These are phyloP conservation scores for Claviceps citrina DNA, from an alignment of 2,329 filamentous ascomycete species.

Conservation along the genomic window DNA sequence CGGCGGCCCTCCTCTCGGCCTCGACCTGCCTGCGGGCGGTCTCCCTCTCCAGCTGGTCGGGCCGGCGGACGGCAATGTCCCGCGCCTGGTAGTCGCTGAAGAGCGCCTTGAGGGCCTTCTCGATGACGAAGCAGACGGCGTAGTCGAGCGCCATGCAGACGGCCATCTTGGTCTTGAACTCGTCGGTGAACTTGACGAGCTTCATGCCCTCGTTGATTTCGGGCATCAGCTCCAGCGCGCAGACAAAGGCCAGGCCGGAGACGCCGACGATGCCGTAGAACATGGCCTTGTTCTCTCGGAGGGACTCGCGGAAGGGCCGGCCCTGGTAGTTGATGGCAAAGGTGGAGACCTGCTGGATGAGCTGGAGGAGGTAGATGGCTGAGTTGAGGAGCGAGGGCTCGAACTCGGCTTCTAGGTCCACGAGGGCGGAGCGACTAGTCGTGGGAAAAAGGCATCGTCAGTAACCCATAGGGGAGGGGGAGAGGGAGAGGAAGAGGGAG, in stretches of 20 bases:
- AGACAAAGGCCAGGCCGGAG: constrained; percentile 78
- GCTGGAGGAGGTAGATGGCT: constrained; percentile 88
- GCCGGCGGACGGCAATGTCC: constrained; percentile 75
- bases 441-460: neutral
- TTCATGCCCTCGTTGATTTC: constrained; percentile 90
- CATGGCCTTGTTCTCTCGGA: constrained; percentile 94
- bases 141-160: constrained; percentile 78
- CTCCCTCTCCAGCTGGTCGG: constrained; percentile 75
- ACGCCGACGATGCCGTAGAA: constrained; percentile 91
- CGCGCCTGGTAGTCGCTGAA: constrained; percentile 90
- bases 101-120: constrained; percentile 65
- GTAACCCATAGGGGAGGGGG: constrained; percentile 12
- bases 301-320: constrained; percentile 88
- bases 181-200: constrained; percentile 72
- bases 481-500: neutral
- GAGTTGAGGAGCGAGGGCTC: constrained; percentile 86
- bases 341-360: constrained; percentile 97
- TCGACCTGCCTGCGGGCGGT: constrained; percentile 48
- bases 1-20: constrained; percentile 30
- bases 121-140: constrained; percentile 70
- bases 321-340: constrained; percentile 99
- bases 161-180: constrained; percentile 83
- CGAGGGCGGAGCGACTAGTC: constrained; percentile 34
- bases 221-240: constrained; percentile 86
- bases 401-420: constrained; percentile 93